Percentiles rank a stretch among this genome's conserved stretches.
These are phyloP conservation scores for Leptographium galeiforme DNA, from an alignment of 2,329 filamentous ascomycete genomes.

Conservation along the genomic window DNA sequence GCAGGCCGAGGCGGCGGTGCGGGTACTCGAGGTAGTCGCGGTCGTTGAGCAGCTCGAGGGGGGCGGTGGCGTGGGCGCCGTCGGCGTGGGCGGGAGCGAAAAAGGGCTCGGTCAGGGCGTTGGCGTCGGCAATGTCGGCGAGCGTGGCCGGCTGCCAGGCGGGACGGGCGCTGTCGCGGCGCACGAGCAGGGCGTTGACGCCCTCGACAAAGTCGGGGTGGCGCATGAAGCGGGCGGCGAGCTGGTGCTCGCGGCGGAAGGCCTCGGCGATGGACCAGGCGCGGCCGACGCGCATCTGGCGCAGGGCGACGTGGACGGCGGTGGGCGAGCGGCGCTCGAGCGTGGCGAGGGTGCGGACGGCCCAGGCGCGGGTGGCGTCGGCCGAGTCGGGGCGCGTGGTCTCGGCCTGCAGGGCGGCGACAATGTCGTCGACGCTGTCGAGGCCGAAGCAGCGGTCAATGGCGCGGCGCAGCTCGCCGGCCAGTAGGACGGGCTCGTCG, in stretches of 20 bases:
- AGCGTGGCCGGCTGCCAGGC: slow-evolving; percentile 66
- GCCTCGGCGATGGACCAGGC: slow-evolving; percentile 72
- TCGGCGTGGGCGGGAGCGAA: slow-evolving; percentile 37
- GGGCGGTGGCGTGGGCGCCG: slow-evolving; percentile 22
- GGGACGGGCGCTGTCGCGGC: slow-evolving; percentile 46
- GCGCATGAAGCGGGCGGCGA: slow-evolving; percentile 79
- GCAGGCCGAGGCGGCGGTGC: slow-evolving; percentile 55
- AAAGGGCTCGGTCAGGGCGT: slow-evolving; percentile 50
- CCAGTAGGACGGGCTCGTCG: slow-evolving; percentile 52
- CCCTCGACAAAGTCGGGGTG: slow-evolving; percentile 87
- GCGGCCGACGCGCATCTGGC: slow-evolving; percentile 64
- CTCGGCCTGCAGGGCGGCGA: slow-evolving; percentile 50
- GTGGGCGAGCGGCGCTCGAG: slow-evolving; percentile 73
- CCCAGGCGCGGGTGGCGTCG: slow-evolving; percentile 56
- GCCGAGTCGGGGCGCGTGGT: slow-evolving; percentile 41
- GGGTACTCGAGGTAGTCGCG: slow-evolving; percentile 63
- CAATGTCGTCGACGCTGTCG: slow-evolving; percentile 54
- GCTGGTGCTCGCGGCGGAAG: slow-evolving; percentile 74
- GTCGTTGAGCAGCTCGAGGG: slow-evolving; percentile 48
- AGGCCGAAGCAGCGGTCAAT: slow-evolving; percentile 76
- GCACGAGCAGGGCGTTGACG: slow-evolving; percentile 67
- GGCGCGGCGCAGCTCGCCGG: slow-evolving; percentile 57
- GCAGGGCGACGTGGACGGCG: slow-evolving; percentile 69
- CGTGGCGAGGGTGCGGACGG: slow-evolving; percentile 59
- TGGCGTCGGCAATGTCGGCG: slow-evolving; percentile 44